These are phyloP conservation scores for Fusarium graminum DNA, from an alignment of 2,329 filamentous ascomycete genomes.

Conservation along the genomic window DNA sequence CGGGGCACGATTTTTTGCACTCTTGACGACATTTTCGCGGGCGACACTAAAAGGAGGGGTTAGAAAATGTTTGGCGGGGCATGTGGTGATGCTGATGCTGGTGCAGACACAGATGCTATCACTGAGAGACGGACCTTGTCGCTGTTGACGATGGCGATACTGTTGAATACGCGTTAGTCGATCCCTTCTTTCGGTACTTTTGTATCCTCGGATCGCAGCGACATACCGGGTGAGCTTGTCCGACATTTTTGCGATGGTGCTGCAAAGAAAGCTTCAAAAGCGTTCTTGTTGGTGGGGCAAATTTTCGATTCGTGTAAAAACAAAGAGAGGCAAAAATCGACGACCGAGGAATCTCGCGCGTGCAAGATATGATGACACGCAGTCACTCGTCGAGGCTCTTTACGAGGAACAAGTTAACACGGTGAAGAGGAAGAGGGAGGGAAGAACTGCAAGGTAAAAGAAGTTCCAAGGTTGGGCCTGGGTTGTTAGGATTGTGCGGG, in stretches of 20 bases:
- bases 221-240: conserved; percentile 94
- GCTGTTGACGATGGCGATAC: conserved; percentile 98
- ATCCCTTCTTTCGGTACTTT: not conserved
- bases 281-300: conserved; percentile 40
- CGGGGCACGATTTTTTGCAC: conserved; percentile 98
- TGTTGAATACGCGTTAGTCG: conserved; percentile 57
- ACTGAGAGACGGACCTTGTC: conserved; percentile 79
- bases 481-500: conserved; percentile 32
- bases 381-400: conserved; percentile 44
- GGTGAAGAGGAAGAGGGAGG: conserved; percentile 27
- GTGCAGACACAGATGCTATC: conserved; percentile 23
- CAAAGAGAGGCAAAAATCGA: conserved; percentile 17
- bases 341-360: conserved; percentile 34
- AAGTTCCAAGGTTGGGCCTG: conserved; percentile 30
- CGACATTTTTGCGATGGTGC: conserved; percentile 72
- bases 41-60: conserved; percentile 54
- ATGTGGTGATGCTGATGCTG: conserved; percentile 31
- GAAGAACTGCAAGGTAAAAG: conserved; percentile 24
- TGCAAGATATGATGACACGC: conserved; percentile 41
- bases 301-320: conserved; percentile 35
- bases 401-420: conserved; percentile 24
- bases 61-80: conserved; percentile 48
- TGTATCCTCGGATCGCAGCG: not conserved
- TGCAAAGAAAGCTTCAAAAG: conserved; percentile 37
- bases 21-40: conserved; percentile 92